Evolutionary conservation across 345 rosid species (phyloP).

Genomic region (Jatropha curcas): DNA sequence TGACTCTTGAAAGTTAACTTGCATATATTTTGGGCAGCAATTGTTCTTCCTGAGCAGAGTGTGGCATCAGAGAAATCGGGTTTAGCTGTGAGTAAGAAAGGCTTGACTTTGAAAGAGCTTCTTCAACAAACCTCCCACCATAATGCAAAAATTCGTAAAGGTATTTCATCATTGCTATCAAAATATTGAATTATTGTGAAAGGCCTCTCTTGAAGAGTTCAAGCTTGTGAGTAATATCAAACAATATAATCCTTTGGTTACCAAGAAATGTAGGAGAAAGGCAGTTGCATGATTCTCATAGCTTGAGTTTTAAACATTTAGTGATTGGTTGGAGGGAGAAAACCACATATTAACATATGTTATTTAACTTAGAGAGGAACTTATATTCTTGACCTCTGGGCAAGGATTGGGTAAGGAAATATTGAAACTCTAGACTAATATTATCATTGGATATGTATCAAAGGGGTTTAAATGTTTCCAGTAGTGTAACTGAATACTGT

Average conservation of each 20-base stretch:
- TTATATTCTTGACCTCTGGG: neutral
- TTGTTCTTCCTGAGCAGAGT: slow-evolving; percentile 89
- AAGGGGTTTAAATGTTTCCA: neutral
- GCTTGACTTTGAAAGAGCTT: slow-evolving; percentile 84
- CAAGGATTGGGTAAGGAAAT: neutral
- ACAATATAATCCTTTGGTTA: neutral
- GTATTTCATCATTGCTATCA: slow-evolving; percentile 27
- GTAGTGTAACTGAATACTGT: neutral
- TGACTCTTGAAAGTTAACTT: neutral
- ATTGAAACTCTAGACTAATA: too few relatives aligned
- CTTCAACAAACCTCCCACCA: slow-evolving; percentile 80
- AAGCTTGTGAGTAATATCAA: neutral
- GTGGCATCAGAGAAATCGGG: slow-evolving; percentile 76
- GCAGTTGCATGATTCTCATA: neutral
- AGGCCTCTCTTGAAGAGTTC: neutral
- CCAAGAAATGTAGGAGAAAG: neutral
- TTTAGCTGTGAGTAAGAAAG: slow-evolving; percentile 82
- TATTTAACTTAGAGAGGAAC: neutral
- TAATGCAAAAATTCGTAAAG: slow-evolving; percentile 79
- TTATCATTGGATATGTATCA: neutral
- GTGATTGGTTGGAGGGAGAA: neutral
- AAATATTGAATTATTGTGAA: neutral
- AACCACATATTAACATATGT: neutral
- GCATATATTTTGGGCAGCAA: slow-evolving; percentile 47
- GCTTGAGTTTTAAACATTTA: neutral